Evolutionary conservation across 2,329 filamentous ascomycete genomes (phyloP).

Genomic region (Alternaria sp.): DNA sequence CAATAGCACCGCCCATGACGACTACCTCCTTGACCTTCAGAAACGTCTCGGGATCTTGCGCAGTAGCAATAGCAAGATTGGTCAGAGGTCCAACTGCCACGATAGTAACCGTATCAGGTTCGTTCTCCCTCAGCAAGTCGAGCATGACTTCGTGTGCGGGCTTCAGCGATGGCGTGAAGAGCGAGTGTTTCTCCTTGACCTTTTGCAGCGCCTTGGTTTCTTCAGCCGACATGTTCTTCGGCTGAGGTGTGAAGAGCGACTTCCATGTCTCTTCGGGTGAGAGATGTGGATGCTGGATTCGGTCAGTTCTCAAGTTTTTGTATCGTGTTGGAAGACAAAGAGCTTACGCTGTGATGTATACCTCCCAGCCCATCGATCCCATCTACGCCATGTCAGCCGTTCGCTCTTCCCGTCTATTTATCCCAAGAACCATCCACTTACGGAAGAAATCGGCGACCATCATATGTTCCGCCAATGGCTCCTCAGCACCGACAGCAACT

Average conservation of each 20-base stretch:
- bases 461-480: constrained; percentile 82
- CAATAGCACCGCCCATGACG: constrained; percentile 91
- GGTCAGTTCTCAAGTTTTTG: background rate
- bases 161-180: constrained; percentile 76
- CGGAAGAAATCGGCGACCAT: constrained; percentile 79
- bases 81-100: constrained; percentile 89
- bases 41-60: constrained; percentile 88
- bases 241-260: constrained; percentile 49
- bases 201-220: constrained; percentile 46
- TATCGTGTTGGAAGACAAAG: background rate
- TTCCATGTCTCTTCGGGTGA: constrained; percentile 57
- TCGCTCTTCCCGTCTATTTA: background rate
- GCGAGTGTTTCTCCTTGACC: constrained; percentile 49
- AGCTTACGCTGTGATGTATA: constrained; percentile 53
- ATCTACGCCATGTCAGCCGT: constrained; percentile 41
- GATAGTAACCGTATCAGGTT: constrained; percentile 84
- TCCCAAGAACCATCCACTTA: constrained; percentile 53
- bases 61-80: constrained; percentile 88
- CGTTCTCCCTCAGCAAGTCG: constrained; percentile 81
- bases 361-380: constrained; percentile 58
- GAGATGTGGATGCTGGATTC: constrained; percentile 54
- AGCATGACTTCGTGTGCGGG: constrained; percentile 87
- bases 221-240: constrained; percentile 37
- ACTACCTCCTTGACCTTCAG: constrained; percentile 87
- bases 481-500: constrained; percentile 84